Conservation (phyloP, 768 basidiomycete genomes). For the Botryobasidium botryosum region DNA sequence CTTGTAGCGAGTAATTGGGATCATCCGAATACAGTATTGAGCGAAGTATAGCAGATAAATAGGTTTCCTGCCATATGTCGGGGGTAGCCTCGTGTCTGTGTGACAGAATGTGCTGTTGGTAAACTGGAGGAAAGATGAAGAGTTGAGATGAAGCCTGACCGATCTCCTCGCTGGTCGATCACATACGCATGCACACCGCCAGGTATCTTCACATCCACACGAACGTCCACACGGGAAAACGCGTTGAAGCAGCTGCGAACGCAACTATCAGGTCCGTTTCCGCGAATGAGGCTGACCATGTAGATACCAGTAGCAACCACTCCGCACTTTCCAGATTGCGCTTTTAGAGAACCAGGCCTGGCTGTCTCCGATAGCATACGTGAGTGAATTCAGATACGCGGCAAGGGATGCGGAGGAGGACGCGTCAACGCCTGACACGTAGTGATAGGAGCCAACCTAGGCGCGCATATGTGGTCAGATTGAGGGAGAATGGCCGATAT, state of each 20-base stretch:
- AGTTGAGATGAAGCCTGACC: slow-evolving; percentile 34
- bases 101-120: not conserved
- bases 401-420: slow-evolving; percentile 95
- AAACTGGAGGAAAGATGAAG: not conserved
- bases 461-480: slow-evolving; percentile 7
- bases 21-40: slow-evolving; percentile 95
- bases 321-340: slow-evolving; percentile 74
- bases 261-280: no score
- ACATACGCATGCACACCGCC: slow-evolving; percentile 92
- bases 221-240: slow-evolving; percentile 88
- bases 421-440: slow-evolving; percentile 95
- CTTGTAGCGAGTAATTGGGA: slow-evolving; percentile 75
- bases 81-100: slow-evolving; percentile 72
- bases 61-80: slow-evolving; percentile 95
- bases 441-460: slow-evolving; percentile 92
- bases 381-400: slow-evolving; percentile 97
- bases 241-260: slow-evolving; percentile 80
- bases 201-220: slow-evolving; percentile 96
- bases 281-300: not conserved
- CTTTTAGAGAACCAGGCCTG: slow-evolving; percentile 85
- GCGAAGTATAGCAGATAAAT: slow-evolving; percentile 79
- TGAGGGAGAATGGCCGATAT: not conserved
- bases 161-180: slow-evolving; percentile 84
- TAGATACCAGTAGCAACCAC: slow-evolving; percentile 75
- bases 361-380: slow-evolving; percentile 82